Conservation (phyloP, 441 rosid genomes). For the Theobroma grandiflorum region DNA sequence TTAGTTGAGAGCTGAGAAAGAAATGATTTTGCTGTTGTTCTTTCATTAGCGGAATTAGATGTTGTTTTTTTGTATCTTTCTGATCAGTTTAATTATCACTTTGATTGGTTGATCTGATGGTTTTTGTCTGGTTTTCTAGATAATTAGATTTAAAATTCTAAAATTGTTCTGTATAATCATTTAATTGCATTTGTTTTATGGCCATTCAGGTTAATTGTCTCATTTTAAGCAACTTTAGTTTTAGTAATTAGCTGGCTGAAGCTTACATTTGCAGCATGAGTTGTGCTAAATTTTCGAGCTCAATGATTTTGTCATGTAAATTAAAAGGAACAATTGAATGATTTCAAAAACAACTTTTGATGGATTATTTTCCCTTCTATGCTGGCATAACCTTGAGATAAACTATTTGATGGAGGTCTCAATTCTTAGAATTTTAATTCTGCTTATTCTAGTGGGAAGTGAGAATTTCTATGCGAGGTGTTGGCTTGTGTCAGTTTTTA, state of each 20-base stretch:
- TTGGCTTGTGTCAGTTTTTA: background rate
- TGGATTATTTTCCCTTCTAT: background rate
- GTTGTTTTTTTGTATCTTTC: background rate
- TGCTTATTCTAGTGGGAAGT: background rate
- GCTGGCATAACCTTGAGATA: background rate
- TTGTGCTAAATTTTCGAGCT: background rate
- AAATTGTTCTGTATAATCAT: background rate
- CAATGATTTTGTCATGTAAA: background rate
- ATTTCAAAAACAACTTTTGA: background rate
- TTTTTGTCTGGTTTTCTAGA: background rate
- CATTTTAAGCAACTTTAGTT: background rate
- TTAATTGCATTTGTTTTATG: background rate
- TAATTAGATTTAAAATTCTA: background rate
- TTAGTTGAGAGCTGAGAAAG: background rate
- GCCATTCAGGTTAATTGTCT: background rate
- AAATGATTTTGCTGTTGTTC: background rate
- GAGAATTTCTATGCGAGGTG: background rate
- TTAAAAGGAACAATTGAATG: background rate
- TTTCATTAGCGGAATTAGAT: background rate
- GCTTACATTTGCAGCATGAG: background rate
- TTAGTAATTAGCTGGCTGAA: slow-evolving; percentile 6
- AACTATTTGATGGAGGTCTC: background rate
- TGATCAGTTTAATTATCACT: background rate
- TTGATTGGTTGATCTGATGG: slow-evolving; percentile 15
- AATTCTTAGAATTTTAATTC: background rate